Evolutionary conservation across 169 alveolate species (phyloP), one percentile per base, ranked within the genome.

Genomic region (Fabrea salina): DNA sequence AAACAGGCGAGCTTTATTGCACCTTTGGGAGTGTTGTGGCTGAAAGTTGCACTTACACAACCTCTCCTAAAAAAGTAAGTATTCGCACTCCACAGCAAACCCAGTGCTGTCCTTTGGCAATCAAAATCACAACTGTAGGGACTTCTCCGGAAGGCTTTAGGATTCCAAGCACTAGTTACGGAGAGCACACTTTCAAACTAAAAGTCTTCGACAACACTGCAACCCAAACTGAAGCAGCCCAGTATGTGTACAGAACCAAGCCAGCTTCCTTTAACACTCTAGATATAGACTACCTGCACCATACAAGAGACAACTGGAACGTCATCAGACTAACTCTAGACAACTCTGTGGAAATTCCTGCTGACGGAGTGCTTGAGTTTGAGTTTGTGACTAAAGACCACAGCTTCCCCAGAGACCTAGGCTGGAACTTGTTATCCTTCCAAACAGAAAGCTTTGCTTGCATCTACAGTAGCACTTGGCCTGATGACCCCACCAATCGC

Each of bases 291-390:
- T 68, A 68, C 30, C 30, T 68, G n/a, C 78, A 68, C 4, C 16
- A 47, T 68, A 68, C 78, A 43, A 40, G 78, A 68, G 80, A 72
- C 51, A 50, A 49, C 11, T 72, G 80, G 70, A 72, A 72, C 32
- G 67, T 44, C 22, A n/a, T 72, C 7, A 72, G 35, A 51, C 16
- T 72, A 11, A 27, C 49, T 27, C 33, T 72, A n/a, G 33, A 39
- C 0, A 49, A n/a, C 16, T 8, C 71, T 27, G 80, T 72, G 0
- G 54, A 32, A 5, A 72, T 72, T 8, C 70, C 80, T 50, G 71
- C 54, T 50, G 27, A 72, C 47, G 80, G 80, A 1, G 8, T 50
- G n/a, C 8, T 72, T 16, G 80, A 72, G 51, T 72, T 13, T 13
- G 80, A 72, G 50, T 72, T 72, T 5, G 27, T 16, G 32, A 72